A percentile compares a stretch with the other conserved stretches of the same genome.
Conservation (phyloP, 2,329 filamentous ascomycete genomes). For the Aspergillus pseudoterreus region DNA sequence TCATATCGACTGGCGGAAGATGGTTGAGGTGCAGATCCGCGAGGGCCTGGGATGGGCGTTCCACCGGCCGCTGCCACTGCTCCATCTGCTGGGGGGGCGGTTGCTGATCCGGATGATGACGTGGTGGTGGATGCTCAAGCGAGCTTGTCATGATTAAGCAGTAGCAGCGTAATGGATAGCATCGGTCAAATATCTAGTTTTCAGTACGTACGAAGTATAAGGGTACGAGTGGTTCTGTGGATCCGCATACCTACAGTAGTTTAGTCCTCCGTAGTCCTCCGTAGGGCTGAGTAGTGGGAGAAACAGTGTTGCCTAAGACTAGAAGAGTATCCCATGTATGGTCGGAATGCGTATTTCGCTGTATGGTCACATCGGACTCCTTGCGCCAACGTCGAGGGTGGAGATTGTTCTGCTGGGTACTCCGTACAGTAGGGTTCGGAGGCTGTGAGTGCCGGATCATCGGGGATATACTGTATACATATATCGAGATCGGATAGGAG, state of each 20-base stretch:
- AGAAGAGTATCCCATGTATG: neutral
- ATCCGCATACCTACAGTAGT: too few species aligned
- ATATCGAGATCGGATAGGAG: too few species aligned
- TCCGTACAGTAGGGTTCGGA: too few species aligned
- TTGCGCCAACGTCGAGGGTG: too few species aligned
- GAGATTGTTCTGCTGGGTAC: too few species aligned
- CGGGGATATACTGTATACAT: too few species aligned
- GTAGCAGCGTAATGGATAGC: too few species aligned
- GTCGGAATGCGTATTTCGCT: neutral
- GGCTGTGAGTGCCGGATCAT: too few species aligned
- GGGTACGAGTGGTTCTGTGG: too few species aligned
- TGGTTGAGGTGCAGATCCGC: conserved; percentile 15
- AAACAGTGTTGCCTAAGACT: neutral
- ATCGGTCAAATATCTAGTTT: too few species aligned
- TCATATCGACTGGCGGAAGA: conserved; percentile 14
- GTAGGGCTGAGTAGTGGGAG: conserved; percentile 3
- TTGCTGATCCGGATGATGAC: conserved; percentile 12
- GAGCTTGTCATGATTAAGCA: neutral
- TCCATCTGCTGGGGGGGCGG: conserved; percentile 5
- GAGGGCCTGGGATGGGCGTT: conserved; percentile 14
- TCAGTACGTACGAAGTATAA: too few species aligned
- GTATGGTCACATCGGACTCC: too few species aligned
- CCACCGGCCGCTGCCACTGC: conserved; percentile 12
- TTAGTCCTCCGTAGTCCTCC: neutral
- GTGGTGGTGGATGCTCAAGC: conserved; percentile 11